Base-by-base conservation (phyloP, 495 filamentous ascomycete genomes). In the Coniosporium apollinis region DNA sequence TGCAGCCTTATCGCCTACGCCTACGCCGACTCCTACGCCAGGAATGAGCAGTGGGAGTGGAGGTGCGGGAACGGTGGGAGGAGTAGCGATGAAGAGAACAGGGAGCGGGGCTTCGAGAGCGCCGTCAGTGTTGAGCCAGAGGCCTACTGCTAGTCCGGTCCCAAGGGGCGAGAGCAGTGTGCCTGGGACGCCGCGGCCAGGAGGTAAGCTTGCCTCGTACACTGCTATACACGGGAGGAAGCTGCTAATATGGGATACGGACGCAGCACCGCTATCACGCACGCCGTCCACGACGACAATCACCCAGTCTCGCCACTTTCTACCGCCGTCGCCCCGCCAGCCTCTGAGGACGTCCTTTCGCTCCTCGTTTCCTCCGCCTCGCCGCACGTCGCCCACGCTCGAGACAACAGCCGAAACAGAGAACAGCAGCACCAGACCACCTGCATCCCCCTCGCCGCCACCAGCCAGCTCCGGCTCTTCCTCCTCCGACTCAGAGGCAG, bases 51-150 rank as follows among this genome's bases (percentile, higher is more conserved):
- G 4, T 15, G 62, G 58, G 0, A 69, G 66, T 37, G 56, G n/a
- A n/a, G n/a, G 60, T 17, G 62, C 58, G 24, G 54, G 65, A 7
- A 59, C 21, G 9, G 24, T 39, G 14, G 52, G 64, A 1, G 70
- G 69, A 16, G 65, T 76, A 30, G 50, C 66, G 13, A 69, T 72
- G 61, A 70, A 66, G 39, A 64, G 74, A 26, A 60, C 60, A 16
- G 65, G 65, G 18, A 75, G 69, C 33, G 62, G 60, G 38, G 72
- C 72, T 59, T 65, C 51, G 50, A 43, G 68, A 34, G 57, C 59
- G 19, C 69, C 75, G 0, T 79, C 74, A 9, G 61, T 74, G 1
- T 60, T 82, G 20, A 71, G 72, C 3, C 57, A 72, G 20, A 70
- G 77, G 11, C 57, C 60, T 19, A 80, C 66, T 48, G 79, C 82